phyloP scores from a whole-genome alignment of 768 basidiomycete species.

The Tylopilus plumbeoviolaceoides region DNA sequence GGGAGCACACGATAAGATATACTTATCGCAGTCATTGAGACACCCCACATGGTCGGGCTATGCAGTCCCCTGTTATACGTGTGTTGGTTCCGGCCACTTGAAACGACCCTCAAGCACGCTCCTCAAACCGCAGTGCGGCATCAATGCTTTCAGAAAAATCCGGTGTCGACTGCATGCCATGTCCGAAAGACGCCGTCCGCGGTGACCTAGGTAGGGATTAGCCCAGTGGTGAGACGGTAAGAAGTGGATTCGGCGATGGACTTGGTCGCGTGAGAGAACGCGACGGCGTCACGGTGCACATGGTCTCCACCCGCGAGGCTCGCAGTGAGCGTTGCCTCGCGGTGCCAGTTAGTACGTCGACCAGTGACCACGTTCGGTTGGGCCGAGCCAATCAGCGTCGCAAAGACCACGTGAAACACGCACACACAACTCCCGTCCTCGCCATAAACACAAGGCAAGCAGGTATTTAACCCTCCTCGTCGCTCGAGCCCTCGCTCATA shows the following conservation, averaged over 20 bases:
- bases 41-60: conserved; percentile 1
- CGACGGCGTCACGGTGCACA: background rate
- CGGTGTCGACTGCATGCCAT: background rate
- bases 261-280: background rate
- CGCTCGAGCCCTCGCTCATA: background rate
- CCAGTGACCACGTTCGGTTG: background rate
- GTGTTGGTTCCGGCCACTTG: background rate
- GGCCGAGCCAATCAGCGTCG: background rate
- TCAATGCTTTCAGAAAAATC: background rate
- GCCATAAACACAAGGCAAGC: conserved; percentile 27
- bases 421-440: conserved; percentile 10
- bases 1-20: background rate
- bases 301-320: background rate
- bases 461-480: conserved; percentile 25
- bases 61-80: background rate
- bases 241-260: background rate
- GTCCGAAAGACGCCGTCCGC: background rate
- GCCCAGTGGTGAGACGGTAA: background rate
- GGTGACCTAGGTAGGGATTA: background rate
- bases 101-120: conserved; percentile 7
- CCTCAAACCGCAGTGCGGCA: background rate
- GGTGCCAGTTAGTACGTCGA: background rate
- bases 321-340: background rate
- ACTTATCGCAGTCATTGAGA: background rate
- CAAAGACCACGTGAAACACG: conserved; percentile 18